These are phyloP conservation scores for Solanum corneliomulleri DNA, from an alignment of 257 asterid species.

Conservation along the genomic window DNA sequence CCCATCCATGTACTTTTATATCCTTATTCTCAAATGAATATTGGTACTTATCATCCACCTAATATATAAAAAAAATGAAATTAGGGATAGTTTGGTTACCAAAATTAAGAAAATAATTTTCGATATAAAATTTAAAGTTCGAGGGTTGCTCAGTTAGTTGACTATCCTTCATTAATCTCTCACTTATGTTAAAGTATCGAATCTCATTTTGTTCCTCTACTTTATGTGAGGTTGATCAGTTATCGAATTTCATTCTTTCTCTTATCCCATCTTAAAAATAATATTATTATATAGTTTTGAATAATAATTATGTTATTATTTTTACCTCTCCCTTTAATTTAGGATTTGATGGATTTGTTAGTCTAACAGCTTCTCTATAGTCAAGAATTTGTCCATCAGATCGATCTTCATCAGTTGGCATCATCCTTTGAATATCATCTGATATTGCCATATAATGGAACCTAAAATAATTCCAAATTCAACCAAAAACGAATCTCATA, in stretches of 20 bases:
- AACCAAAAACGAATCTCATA: not conserved
- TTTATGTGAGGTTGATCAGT: too few species aligned
- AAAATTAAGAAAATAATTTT: not conserved
- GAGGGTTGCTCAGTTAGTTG: not conserved
- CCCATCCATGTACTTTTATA: conserved; percentile 8
- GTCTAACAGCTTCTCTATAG: conserved; percentile 52
- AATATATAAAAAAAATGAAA: not conserved
- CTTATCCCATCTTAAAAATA: too few species aligned
- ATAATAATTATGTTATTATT: not conserved
- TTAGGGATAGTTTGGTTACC: not conserved
- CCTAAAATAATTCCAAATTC: conserved; percentile 17
- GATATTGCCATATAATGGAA: conserved; percentile 64
- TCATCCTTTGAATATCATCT: conserved; percentile 42
- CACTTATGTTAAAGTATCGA: not conserved
- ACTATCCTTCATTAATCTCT: not conserved
- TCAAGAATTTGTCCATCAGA: conserved; percentile 27
- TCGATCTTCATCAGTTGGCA: conserved; percentile 55
- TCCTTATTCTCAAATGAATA: conserved; percentile 11
- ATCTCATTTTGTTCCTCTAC: too few species aligned
- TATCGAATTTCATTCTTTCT: too few species aligned
- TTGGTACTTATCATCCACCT: conserved; percentile 17
- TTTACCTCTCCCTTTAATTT: conserved; percentile 17
- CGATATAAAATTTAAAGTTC: not conserved
- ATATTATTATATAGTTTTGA: not conserved
- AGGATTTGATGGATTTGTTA: conserved; percentile 14